These are phyloP conservation scores for Xylariaceae sp. DNA, from an alignment of 2,329 filamentous ascomycete genomes.

Conservation along the genomic window DNA sequence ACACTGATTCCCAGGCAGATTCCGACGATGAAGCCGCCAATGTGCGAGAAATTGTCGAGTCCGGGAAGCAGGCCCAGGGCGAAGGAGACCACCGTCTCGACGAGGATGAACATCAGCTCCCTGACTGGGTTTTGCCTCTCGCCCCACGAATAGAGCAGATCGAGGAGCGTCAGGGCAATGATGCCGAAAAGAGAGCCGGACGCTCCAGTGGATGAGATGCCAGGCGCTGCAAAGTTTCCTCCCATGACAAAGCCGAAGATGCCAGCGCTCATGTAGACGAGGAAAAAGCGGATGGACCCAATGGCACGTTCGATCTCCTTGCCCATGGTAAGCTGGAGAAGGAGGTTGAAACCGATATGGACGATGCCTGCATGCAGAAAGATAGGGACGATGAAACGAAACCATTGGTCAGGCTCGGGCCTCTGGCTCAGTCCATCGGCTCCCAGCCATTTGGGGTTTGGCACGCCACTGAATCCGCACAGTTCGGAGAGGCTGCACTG, in stretches of 20 bases:
- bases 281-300: conserved; percentile 75
- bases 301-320: conserved; percentile 90
- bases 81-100: conserved; percentile 85
- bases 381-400: conserved; percentile 88
- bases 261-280: conserved; percentile 85
- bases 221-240: conserved; percentile 81
- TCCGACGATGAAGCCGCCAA: conserved; percentile 92
- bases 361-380: conserved; percentile 92
- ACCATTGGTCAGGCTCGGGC: conserved; percentile 86
- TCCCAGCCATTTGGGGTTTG: conserved; percentile 53
- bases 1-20: conserved; percentile 79
- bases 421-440: conserved; percentile 34
- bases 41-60: conserved; percentile 94
- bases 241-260: conserved; percentile 96
- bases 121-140: conserved; percentile 68
- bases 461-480: conserved; percentile 76
- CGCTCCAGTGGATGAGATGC: conserved; percentile 77
- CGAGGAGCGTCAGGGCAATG: conserved; percentile 78
- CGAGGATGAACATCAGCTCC: conserved; percentile 77
- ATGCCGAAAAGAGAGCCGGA: conserved; percentile 90
- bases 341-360: conserved; percentile 92
- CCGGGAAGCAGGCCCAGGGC: conserved; percentile 86
- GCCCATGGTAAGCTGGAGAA: conserved; percentile 82
- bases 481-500: conserved; percentile 70
- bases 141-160: conserved; percentile 88